A percentile compares a stretch with the other conserved stretches of the same genome.
These are phyloP conservation scores for Globisporangium solare DNA, from an alignment of 352 stramenopile genomes.

Conservation along the genomic window DNA sequence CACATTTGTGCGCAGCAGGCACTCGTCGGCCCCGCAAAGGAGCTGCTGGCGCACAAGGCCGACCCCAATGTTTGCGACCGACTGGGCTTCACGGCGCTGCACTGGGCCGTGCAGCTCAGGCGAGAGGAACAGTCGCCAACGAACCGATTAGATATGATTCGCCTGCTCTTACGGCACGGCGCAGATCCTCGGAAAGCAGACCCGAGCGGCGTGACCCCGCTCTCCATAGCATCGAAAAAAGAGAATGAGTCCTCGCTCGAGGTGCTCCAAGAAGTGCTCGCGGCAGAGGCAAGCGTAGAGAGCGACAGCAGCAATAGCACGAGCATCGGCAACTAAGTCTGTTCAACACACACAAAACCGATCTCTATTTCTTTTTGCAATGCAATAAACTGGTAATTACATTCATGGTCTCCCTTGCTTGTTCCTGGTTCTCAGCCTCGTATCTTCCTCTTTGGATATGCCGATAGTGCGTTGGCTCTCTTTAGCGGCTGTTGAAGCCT, in stretches of 20 bases:
- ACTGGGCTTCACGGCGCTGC: constrained; percentile 68
- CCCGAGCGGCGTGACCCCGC: constrained; percentile 44
- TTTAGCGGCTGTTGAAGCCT: constrained; percentile 68
- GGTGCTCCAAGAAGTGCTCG: constrained; percentile 53
- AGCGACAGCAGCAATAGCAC: constrained; percentile 11
- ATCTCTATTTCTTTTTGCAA: neutral
- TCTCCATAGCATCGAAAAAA: constrained; percentile 61
- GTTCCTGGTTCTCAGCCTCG: neutral
- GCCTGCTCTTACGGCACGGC: constrained; percentile 55
- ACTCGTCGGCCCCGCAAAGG: constrained; percentile 42
- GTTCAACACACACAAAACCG: constrained; percentile 12
- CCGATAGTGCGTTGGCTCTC: neutral
- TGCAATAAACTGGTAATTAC: no score
- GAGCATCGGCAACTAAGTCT: constrained; percentile 17
- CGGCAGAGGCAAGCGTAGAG: constrained; percentile 6
- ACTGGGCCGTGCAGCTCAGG: constrained; percentile 81
- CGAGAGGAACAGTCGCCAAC: constrained; percentile 61
- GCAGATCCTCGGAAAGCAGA: constrained; percentile 41
- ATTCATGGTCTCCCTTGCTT: neutral
- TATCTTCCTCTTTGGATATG: no score
- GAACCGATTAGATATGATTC: constrained; percentile 70
- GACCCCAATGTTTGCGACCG: constrained; percentile 55
- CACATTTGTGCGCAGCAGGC: constrained; percentile 80
- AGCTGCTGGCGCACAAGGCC: constrained; percentile 61
- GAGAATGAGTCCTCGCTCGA: constrained; percentile 57